Evolutionary conservation across 2,329 filamentous ascomycete species (phyloP).

Genomic region (Chaetomiaceae sp.): DNA sequence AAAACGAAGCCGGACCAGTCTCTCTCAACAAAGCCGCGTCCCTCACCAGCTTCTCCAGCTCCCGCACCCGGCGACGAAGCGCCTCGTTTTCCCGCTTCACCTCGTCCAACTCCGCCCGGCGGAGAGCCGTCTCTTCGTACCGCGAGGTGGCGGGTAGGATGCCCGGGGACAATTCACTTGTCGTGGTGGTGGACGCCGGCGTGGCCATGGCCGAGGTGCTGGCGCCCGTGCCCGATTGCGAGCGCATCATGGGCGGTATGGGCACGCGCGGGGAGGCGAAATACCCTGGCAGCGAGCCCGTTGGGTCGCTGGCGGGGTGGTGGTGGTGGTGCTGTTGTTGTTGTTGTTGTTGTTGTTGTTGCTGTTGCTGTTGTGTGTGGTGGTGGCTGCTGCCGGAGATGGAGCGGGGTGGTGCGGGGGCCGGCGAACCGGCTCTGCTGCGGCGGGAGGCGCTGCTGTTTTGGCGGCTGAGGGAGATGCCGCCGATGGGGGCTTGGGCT

Average conservation of each 20-base stretch:
- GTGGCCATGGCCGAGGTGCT: conserved; percentile 40
- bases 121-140: conserved; percentile 59
- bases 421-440: conserved; percentile 49
- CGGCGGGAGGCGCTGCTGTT: conserved; percentile 52
- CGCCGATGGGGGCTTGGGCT: conserved; percentile 18
- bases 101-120: conserved; percentile 55
- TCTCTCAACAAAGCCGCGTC: conserved; percentile 37
- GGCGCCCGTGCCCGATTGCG: conserved; percentile 7
- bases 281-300: conserved; percentile 28
- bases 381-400: conserved; percentile 40
- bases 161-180: conserved; percentile 48
- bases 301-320: conserved; percentile 37
- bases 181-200: conserved; percentile 26
- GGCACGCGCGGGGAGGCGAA: conserved; percentile 32
- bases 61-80: conserved; percentile 57
- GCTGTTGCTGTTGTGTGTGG: too few species aligned
- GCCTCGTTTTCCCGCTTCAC: conserved; percentile 62
- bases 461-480: conserved; percentile 47
- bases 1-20: too few species aligned
- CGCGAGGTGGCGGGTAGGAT: conserved; percentile 54
- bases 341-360: too few species aligned
- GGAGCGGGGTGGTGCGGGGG: conserved; percentile 29
- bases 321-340: conserved; percentile 22
- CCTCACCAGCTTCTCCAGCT: conserved; percentile 54
- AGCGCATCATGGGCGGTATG: conserved; percentile 9